Percentiles rank a stretch among this genome's conserved stretches.
Evolutionary conservation across 495 filamentous ascomycete genomes (phyloP).

Genomic region (Letharia lupina): DNA sequence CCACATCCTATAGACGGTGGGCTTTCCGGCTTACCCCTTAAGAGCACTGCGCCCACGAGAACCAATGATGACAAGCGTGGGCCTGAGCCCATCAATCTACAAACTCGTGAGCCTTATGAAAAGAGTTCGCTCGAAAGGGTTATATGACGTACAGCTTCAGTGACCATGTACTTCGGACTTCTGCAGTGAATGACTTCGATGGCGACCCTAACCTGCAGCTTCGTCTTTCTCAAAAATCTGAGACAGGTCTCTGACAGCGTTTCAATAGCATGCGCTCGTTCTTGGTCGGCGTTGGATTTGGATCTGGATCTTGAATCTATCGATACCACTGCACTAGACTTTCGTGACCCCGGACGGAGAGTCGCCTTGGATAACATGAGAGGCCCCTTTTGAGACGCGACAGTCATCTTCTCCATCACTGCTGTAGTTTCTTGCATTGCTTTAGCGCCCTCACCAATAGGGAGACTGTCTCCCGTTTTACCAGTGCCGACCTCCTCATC

Average conservation of each 20-base stretch:
- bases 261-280: slow-evolving; percentile 65
- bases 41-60: slow-evolving; percentile 82
- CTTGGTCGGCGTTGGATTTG: slow-evolving; percentile 60
- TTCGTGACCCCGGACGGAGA: slow-evolving; percentile 28
- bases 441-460: slow-evolving; percentile 50
- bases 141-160: slow-evolving; percentile 54
- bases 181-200: slow-evolving; percentile 98
- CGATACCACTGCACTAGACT: slow-evolving; percentile 38
- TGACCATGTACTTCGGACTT: slow-evolving; percentile 77
- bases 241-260: slow-evolving; percentile 72
- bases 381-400: slow-evolving; percentile 29
- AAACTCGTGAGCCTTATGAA: slow-evolving; percentile 23
- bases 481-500: slow-evolving; percentile 69
- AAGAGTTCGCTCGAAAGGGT: background rate
- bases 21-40: slow-evolving; percentile 59
- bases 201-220: slow-evolving; percentile 80
- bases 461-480: slow-evolving; percentile 34
- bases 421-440: slow-evolving; percentile 64
- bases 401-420: slow-evolving; percentile 46
- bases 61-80: slow-evolving; percentile 89
- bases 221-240: slow-evolving; percentile 77
- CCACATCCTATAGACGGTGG: background rate
- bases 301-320: slow-evolving; percentile 39
- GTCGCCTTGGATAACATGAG: slow-evolving; percentile 16
- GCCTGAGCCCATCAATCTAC: slow-evolving; percentile 80